phyloP scores from a whole-genome alignment of 352 stramenopile genomes.

The Globisporangium iwayamae region DNA sequence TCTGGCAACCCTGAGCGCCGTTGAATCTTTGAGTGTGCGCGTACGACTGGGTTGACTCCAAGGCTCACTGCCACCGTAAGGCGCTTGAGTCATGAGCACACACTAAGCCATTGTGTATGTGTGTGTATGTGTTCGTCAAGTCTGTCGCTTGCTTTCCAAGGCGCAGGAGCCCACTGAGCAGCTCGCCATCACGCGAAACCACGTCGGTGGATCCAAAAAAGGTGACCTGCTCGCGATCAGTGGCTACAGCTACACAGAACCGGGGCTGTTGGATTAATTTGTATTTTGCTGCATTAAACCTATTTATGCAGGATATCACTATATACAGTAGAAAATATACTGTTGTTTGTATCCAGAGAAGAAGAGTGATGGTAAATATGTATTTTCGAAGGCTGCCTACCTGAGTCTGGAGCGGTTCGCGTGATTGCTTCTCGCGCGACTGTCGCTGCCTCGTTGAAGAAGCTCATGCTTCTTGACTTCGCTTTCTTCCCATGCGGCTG shows the following conservation, averaged over 20 bases:
- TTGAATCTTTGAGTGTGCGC: no score
- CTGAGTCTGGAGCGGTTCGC: neutral
- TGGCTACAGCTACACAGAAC: neutral
- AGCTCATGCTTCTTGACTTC: neutral
- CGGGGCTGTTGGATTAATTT: neutral
- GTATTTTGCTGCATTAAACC: neutral
- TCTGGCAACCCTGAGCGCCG: no score
- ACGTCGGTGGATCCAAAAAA: no score
- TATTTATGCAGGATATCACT: neutral
- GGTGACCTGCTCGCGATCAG: constrained; percentile 7
- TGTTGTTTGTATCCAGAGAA: no score
- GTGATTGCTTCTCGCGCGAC: neutral
- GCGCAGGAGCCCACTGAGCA: neutral
- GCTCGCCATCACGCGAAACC: constrained; percentile 7
- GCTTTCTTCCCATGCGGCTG: neutral
- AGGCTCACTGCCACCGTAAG: no score
- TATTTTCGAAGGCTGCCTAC: neutral
- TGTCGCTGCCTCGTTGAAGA: neutral
- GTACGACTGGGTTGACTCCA: no score
- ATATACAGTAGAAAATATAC: neutral
- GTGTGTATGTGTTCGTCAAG: neutral
- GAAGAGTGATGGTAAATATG: neutral
- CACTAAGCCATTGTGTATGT: neutral
- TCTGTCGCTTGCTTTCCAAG: neutral
- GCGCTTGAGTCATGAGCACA: no score